Conservation (phyloP, 2,329 filamentous ascomycete genomes). For the Nemania sp. region DNA sequence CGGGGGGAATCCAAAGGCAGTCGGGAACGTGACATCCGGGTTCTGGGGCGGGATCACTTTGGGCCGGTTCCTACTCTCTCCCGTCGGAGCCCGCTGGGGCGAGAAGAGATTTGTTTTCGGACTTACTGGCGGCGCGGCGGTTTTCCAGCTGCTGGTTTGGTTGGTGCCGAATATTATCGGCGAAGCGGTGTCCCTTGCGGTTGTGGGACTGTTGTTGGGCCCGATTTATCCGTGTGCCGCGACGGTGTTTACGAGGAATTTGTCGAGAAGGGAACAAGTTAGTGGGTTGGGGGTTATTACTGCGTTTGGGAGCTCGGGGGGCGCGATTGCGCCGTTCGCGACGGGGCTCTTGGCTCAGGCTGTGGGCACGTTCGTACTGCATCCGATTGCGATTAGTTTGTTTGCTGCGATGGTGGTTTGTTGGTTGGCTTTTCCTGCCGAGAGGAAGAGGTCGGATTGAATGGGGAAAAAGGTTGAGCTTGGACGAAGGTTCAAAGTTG, state of each 20-base stretch:
- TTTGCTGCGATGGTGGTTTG: constrained; percentile 67
- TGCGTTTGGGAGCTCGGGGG: constrained; percentile 70
- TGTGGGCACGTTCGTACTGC: constrained; percentile 64
- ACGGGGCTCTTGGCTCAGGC: constrained; percentile 66
- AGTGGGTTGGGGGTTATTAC: constrained; percentile 69
- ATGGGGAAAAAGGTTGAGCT: background rate
- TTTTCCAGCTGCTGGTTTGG: constrained; percentile 80
- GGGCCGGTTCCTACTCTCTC: constrained; percentile 72
- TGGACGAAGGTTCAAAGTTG: too few relatives aligned
- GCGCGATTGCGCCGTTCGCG: constrained; percentile 67
- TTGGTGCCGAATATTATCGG: constrained; percentile 74
- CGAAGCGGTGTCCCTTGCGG: constrained; percentile 66
- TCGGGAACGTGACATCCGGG: constrained; percentile 78
- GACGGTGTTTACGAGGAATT: constrained; percentile 62
- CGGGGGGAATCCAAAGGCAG: constrained; percentile 67
- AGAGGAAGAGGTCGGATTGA: constrained; percentile 64
- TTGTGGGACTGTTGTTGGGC: constrained; percentile 76
- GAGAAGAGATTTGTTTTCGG: constrained; percentile 70
- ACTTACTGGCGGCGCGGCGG: constrained; percentile 62
- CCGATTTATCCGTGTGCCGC: constrained; percentile 78
- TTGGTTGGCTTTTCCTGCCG: constrained; percentile 63
- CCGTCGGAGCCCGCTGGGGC: constrained; percentile 67
- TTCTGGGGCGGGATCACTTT: constrained; percentile 76
- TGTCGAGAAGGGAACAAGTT: constrained; percentile 63
- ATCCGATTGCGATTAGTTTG: constrained; percentile 67